Evolutionary conservation across 2,329 filamentous ascomycete species (phyloP), one percentile per base, ranked within the genome.

Genomic region (Fusarium setosum): DNA sequence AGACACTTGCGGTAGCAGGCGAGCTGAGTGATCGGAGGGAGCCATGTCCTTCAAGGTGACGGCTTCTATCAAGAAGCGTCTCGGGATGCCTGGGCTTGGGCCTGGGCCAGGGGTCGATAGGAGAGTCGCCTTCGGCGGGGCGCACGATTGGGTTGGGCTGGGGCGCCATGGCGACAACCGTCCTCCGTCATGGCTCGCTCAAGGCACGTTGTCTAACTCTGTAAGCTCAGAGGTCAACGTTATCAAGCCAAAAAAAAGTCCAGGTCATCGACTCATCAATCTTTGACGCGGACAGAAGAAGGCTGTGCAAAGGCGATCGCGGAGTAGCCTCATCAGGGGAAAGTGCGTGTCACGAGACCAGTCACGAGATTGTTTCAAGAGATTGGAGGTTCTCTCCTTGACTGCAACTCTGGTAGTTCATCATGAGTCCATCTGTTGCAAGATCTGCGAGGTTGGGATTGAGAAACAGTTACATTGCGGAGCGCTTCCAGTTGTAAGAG

Each of bases 161-260:
- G 67, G 66, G 66, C 66, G 50, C 52, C 53, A 56, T 54, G 56
- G 44, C 45, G 20, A 50, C 52, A 40, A 55, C 9, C 29, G 44
- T 18, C 53, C 63, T 61, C 65, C 63, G 66, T 67, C 66, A 64
- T 69, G 45, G 53, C 52, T 37, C n/a, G 32, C 38, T 57, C 32
- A n/a, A 44, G 52, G 66, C 66, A 69, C 66, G 66, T 69, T 69
- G 59, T 31, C 24, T 32, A 13, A 42, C 52, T 24, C 60, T 65
- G 35, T 15, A 62, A 34, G 59, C 66, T 69, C 31, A 69, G 56
- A 69, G 66, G 66, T 50, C 56, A 26, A 42, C 45, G 52, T 51
- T 12, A 31, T 49, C 55, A 40, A 32, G 32, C 50, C 59, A 67
- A 53, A 44, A 45, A n/a, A 54, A 63, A 35, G 29, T 63, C 21